Percentiles rank a stretch among this genome's conserved stretches.
phyloP scores from a whole-genome alignment of 352 stramenopile species.

The Phytophthora capsici region DNA sequence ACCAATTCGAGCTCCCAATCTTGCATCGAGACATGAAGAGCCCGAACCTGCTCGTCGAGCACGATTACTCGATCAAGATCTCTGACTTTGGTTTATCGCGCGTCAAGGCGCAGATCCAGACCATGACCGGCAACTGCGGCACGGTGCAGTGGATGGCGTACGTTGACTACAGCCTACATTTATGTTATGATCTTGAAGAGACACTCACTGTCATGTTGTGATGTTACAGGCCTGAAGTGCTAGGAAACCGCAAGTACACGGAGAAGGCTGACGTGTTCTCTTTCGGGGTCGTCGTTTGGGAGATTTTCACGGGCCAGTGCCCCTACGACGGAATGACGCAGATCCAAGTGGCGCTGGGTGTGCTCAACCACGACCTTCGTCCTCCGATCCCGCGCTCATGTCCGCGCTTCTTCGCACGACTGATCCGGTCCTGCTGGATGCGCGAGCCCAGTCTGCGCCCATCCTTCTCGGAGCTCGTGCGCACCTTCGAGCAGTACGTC shows the following conservation, averaged over 20 bases:
- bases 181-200: constrained; percentile 30
- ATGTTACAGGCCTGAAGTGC: constrained; percentile 72
- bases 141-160: constrained; percentile 91
- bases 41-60: constrained; percentile 88
- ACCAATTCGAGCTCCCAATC: constrained; percentile 86
- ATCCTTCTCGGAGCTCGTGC: constrained; percentile 73
- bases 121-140: constrained; percentile 92
- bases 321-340: constrained; percentile 92
- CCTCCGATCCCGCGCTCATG: constrained; percentile 66
- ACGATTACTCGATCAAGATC: constrained; percentile 90
- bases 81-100: constrained; percentile 91
- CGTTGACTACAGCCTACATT: constrained; percentile 25
- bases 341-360: constrained; percentile 82
- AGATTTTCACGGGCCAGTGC: constrained; percentile 91
- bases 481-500: constrained; percentile 55
- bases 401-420: constrained; percentile 70
- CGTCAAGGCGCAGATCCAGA: constrained; percentile 93
- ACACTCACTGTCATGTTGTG: constrained; percentile 19
- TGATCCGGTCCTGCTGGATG: constrained; percentile 85
- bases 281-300: constrained; percentile 94
- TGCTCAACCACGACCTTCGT: constrained; percentile 82
- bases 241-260: constrained; percentile 92
- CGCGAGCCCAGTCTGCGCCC: constrained; percentile 72
- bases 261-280: constrained; percentile 95
- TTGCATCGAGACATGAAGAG: constrained; percentile 92